phyloP scores from a whole-genome alignment of 495 filamentous ascomycete genomes.

The Podospora bellae-mahoneyi region DNA sequence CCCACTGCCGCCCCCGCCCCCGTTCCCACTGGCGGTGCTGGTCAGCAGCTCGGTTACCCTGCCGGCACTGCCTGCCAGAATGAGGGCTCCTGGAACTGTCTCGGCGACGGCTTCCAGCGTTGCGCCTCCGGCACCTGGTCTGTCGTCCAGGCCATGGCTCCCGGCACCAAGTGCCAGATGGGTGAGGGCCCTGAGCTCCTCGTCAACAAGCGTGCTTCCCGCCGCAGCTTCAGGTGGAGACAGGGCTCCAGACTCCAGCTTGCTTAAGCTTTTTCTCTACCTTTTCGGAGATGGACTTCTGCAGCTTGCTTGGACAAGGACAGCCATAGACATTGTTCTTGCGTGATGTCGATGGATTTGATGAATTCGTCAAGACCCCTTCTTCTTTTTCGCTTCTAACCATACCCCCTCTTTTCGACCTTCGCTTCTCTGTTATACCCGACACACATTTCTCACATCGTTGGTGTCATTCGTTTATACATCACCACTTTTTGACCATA shows the following conservation, averaged over 20 bases:
- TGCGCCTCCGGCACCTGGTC: conserved; percentile 65
- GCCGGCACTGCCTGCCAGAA: conserved; percentile 44
- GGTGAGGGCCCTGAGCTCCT: conserved; percentile 49
- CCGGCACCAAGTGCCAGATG: conserved; percentile 56
- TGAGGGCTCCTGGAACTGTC: conserved; percentile 64
- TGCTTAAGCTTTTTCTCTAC: background rate
- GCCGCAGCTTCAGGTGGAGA: conserved; percentile 7
- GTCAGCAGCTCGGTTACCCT: conserved; percentile 17
- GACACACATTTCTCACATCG: background rate
- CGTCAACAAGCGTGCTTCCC: conserved; percentile 3
- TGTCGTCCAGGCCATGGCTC: conserved; percentile 47
- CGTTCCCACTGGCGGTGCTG: conserved; percentile 18
- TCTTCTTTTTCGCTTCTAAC: background rate
- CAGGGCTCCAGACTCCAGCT: background rate
- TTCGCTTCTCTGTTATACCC: background rate
- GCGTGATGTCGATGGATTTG: background rate
- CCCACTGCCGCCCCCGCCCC: conserved; percentile 17
- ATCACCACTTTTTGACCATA: background rate
- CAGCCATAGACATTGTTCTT: background rate
- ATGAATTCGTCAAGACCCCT: conserved; percentile 3
- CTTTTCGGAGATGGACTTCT: background rate
- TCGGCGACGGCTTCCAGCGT: conserved; percentile 60
- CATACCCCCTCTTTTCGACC: background rate
- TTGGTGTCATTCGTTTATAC: conserved; percentile 2
- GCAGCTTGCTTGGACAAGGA: background rate